Evolutionary conservation across 2,329 filamentous ascomycete genomes (phyloP), one percentile per base, ranked within the genome.

Genomic region (Fusarium foetens): DNA sequence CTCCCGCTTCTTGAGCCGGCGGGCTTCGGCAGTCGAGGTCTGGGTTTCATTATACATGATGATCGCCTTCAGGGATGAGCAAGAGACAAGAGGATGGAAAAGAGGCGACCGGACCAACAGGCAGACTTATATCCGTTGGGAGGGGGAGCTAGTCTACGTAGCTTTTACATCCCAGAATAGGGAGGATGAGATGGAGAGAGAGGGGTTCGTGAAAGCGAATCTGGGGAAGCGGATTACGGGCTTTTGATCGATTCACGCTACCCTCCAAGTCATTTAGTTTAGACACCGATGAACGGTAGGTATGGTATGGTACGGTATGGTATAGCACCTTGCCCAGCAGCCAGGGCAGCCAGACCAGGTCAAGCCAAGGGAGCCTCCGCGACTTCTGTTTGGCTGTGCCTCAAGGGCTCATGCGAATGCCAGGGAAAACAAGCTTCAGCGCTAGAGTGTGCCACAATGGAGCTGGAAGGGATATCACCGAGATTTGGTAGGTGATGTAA

Each of bases 1-100:
- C 51, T 80, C 79, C 17, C 79, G 67, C 68, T 80, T 80, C 69
- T 79, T 77, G 36, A 78, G 70, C 19, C 70, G 68, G 4, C 73
- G 73, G 29, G 73, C 66, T 33, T 75, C 73, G n/a, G 62, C 54
- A 10, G 58, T 51, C 2, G 58, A 29, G 25, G 42, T 57, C 12
- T 70, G 63, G 7, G 52, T 48, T 57, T 63, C 64, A 29, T 53
- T 58, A 9, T 58, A 55, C 69, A 71, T 71, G 13, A 29, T 64
- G 58, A 67, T 71, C 66, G 46, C 21, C 66, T 54, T 43, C 67
- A 63, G 51, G 55, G 67, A 70, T 70, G 27, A n/a, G 13, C 11
- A 16, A 25, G 21, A 54, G 23, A 46, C 25, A 39, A 19, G 7
- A 45, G 19, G 14, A 39, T 36, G 8, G 31, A 36, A 27, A 29